Conservation (phyloP, 352 stramenopile species). For the Globisporangium lucens region DNA sequence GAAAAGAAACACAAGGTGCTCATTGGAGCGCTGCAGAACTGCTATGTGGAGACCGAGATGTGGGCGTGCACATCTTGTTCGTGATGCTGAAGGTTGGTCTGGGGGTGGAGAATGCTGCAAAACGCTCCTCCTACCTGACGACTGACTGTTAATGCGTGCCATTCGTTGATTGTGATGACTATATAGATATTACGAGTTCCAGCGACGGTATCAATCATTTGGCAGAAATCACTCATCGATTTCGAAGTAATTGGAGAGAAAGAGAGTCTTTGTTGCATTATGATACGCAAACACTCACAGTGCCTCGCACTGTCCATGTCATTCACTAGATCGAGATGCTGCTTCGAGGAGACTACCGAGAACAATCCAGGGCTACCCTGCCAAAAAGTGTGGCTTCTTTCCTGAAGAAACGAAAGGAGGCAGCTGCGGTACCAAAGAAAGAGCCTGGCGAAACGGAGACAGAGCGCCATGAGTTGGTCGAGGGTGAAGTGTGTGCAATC, state of each 20-base stretch:
- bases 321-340: constrained; percentile 53
- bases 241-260: constrained; percentile 45
- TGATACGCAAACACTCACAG: not conserved
- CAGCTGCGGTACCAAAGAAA: constrained; percentile 16
- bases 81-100: constrained; percentile 76
- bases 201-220: constrained; percentile 61
- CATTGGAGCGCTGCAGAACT: constrained; percentile 66
- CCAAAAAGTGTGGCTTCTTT: constrained; percentile 27
- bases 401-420: constrained; percentile 40
- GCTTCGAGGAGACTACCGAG: constrained; percentile 56
- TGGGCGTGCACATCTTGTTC: constrained; percentile 85
- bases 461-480: constrained; percentile 53
- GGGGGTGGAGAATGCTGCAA: not conserved
- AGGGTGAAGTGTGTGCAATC: constrained; percentile 81
- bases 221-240: constrained; percentile 84
- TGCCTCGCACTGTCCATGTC: not conserved
- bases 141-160: not conserved
- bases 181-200: constrained; percentile 64
- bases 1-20: constrained; percentile 79
- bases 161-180: not conserved
- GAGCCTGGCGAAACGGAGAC: constrained; percentile 26
- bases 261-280: not conserved
- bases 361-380: constrained; percentile 24
- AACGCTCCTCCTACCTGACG: not conserved
- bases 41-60: constrained; percentile 65